Percentiles rank a stretch among this genome's conserved stretches.
Evolutionary conservation across 2,329 filamentous ascomycete species (phyloP).

Genomic region (Cercospora berteroae): DNA sequence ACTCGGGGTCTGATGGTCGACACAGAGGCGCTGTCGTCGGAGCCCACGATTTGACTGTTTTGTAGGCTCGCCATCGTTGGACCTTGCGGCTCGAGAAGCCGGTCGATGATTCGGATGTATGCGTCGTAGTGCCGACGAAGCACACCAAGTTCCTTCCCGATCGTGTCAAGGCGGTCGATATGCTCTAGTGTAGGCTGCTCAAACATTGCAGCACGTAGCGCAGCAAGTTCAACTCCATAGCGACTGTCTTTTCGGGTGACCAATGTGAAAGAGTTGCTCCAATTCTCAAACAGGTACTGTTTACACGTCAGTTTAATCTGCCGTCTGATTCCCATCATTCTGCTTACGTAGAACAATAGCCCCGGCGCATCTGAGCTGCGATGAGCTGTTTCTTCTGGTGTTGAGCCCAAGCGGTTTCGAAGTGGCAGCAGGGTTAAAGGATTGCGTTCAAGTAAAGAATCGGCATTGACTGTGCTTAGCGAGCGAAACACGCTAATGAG

Average conservation of each 20-base stretch:
- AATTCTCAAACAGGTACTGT: conserved; percentile 64
- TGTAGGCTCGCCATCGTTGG: conserved; percentile 46
- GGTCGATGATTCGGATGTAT: conserved; percentile 60
- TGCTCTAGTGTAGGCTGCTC: conserved; percentile 47
- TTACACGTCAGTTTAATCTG: neutral
- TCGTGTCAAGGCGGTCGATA: conserved; percentile 55
- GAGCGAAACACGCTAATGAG: conserved; percentile 61
- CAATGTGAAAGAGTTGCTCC: conserved; percentile 58
- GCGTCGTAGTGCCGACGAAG: conserved; percentile 60
- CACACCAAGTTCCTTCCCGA: conserved; percentile 60
- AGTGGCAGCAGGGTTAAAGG: conserved; percentile 47
- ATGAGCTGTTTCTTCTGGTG: conserved; percentile 48
- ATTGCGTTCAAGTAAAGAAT: conserved; percentile 36
- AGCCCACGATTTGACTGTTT: conserved; percentile 41
- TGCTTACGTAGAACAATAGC: conserved; percentile 55
- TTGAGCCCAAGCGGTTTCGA: conserved; percentile 45
- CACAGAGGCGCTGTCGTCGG: conserved; percentile 25
- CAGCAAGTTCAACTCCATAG: conserved; percentile 47
- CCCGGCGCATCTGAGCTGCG: conserved; percentile 56
- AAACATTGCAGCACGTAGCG: conserved; percentile 55
- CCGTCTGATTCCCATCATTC: neutral
- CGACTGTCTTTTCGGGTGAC: conserved; percentile 50
- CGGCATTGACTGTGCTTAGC: conserved; percentile 52
- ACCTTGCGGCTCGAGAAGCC: conserved; percentile 53
- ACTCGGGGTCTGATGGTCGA: conserved; percentile 28